Conservation (phyloP, 495 filamentous ascomycete species). For the Terfezia claveryi region DNA sequence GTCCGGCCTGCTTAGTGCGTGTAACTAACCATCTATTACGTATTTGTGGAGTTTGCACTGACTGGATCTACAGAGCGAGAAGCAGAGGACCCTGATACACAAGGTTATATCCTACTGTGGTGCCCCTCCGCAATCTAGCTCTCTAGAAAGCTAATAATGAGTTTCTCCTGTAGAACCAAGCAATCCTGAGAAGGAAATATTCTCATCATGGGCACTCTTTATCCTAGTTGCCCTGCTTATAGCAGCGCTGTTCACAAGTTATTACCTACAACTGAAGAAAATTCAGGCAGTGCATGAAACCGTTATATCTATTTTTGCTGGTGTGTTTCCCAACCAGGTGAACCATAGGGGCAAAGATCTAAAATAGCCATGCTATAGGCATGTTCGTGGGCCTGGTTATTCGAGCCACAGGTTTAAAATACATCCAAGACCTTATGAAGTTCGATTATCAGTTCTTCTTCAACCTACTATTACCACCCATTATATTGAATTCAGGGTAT, state of each 20-base stretch:
- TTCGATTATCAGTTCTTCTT: conserved; percentile 99
- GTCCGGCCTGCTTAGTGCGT: neutral
- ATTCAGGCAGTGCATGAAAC: conserved; percentile 96
- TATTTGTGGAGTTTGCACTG: neutral
- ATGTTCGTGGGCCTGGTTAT: conserved; percentile 91
- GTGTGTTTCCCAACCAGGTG: conserved; percentile 27
- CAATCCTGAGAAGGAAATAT: conserved; percentile 59
- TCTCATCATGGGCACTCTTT: conserved; percentile 88
- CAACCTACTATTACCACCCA: conserved; percentile 89
- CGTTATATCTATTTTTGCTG: conserved; percentile 91
- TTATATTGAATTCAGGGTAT: conserved; percentile 92
- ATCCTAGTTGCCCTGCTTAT: conserved; percentile 88
- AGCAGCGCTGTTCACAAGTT: conserved; percentile 86
- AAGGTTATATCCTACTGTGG: neutral
- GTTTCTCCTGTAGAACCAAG: conserved; percentile 4
- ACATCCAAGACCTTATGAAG: conserved; percentile 67
- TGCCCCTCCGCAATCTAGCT: too few species aligned
- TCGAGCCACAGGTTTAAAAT: conserved; percentile 51
- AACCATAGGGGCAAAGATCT: neutral
- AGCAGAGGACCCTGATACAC: neutral
- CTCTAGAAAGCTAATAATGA: neutral
- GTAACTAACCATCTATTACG: neutral
- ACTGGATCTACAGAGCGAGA: neutral
- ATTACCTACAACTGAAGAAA: conserved; percentile 80
- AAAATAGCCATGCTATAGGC: conserved; percentile 28